Base-by-base conservation (phyloP, 176 grass and related monocot genomes). In the Aegilops sharonensis region DNA sequence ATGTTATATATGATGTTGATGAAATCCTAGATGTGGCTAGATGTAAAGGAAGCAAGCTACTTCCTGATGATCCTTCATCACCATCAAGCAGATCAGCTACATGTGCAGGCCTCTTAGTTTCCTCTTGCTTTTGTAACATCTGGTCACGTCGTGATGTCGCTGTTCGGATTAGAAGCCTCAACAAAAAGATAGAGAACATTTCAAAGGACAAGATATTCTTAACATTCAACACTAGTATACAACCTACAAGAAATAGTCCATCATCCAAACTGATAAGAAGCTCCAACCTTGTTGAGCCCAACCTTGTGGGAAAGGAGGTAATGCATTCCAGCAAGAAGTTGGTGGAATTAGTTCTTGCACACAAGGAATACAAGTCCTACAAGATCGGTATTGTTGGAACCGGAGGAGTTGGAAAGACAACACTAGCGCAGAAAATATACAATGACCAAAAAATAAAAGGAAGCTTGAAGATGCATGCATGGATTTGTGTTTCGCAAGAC, bases 1-100 rank as follows among this genome's bases (percentile, higher is more conserved):
- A 93, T 86, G 42, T 79, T 11, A 90, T 89, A 77, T 84, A 90
- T 17, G 85, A 93, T 21, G 88, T 77, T 18, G 88, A 87, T 15
- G 85, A 90, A 63, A 84, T 93, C 1, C 12, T 90, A 2, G 91
- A 93, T 20, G 30, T 56, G 56, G 86, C 72, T 11, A 85, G 45
- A 42, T 78, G 35, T 5, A 42, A 88, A 78, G 82, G 77, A 82
- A 64, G 25, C 9, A 81, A 68, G 21, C 52, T 71, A 37, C 32
- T 64, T 10, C 17, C 12, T 14, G 52, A 86, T 3, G 1, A 18
- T 1, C 12, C 74, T 2, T 32, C 84, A 4, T 6, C 3, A 14
- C 1, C 45, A 48, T 48, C 45, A 48, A 14, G 12, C 12, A 14
- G 1, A 14, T 48, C 45, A 48, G 4, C 4, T 1, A 0, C 3